phyloP scores from a whole-genome alignment of 768 basidiomycete species.

The Naematelia aurantialba region DNA sequence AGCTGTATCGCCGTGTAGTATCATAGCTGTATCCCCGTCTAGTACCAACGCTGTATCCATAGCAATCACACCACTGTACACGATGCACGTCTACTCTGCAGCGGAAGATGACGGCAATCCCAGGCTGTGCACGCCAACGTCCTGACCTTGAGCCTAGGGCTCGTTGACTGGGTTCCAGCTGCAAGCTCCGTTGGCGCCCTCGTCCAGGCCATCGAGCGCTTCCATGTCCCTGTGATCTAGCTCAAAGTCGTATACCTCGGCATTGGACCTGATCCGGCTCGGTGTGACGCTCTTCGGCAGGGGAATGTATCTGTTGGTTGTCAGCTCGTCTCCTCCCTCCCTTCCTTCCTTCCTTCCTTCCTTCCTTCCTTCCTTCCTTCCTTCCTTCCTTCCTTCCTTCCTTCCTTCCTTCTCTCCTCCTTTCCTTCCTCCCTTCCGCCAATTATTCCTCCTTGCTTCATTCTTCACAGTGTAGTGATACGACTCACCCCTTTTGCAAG shows the following conservation, averaged over 20 bases:
- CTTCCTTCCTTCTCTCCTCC: background rate
- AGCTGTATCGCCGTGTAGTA: too few species aligned
- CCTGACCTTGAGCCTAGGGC: too few species aligned
- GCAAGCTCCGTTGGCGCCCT: conserved; percentile 66
- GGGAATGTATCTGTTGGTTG: conserved; percentile 61
- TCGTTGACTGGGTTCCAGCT: conserved; percentile 78
- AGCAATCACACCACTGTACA: too few species aligned
- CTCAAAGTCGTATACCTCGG: conserved; percentile 61
- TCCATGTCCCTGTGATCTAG: conserved; percentile 64
- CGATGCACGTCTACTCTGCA: too few species aligned
- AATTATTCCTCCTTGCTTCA: background rate
- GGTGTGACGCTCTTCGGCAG: conserved; percentile 76
- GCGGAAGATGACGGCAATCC: too few species aligned
- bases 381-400: conserved; percentile 2
- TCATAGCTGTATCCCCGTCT: too few species aligned
- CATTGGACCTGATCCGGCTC: conserved; percentile 57
- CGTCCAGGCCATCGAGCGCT: conserved; percentile 65
- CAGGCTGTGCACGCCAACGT: too few species aligned
- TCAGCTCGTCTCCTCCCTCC: background rate
- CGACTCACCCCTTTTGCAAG: conserved; percentile 54
- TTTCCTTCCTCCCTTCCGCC: background rate
- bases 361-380: conserved; percentile 49
- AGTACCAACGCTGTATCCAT: too few species aligned
- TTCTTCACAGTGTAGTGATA: background rate
- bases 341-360: conserved; percentile 48